phyloP scores from a whole-genome alignment of 2,329 filamentous ascomycete species.

The Botrytis tulipae region DNA sequence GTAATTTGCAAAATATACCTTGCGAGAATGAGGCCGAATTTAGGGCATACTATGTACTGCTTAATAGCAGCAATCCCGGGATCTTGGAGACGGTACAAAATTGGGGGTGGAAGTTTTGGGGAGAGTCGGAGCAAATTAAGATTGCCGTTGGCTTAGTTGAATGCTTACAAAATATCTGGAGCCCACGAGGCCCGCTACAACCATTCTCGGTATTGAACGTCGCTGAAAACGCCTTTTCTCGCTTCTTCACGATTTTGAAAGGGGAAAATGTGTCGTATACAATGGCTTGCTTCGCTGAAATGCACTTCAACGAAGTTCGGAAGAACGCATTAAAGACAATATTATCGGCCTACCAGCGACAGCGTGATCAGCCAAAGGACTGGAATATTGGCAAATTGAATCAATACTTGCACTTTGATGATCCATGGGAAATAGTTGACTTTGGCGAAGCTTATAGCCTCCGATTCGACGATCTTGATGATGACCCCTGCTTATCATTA shows the following conservation, averaged over 20 bases:
- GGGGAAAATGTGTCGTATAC: slow-evolving; percentile 60
- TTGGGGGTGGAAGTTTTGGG: slow-evolving; percentile 56
- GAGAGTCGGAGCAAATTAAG: slow-evolving; percentile 57
- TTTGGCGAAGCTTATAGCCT: slow-evolving; percentile 61
- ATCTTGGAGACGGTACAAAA: slow-evolving; percentile 54
- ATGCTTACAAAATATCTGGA: slow-evolving; percentile 56
- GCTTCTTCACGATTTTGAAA: slow-evolving; percentile 61
- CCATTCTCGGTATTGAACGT: slow-evolving; percentile 41
- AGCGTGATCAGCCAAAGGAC: slow-evolving; percentile 57
- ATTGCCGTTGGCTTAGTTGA: slow-evolving; percentile 61
- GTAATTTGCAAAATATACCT: slow-evolving; percentile 53
- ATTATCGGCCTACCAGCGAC: slow-evolving; percentile 54
- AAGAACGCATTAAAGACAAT: slow-evolving; percentile 57
- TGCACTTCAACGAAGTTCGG: slow-evolving; percentile 62
- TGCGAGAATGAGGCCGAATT: slow-evolving; percentile 67
- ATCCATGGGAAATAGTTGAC: slow-evolving; percentile 61
- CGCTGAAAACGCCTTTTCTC: slow-evolving; percentile 50
- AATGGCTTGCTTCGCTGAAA: slow-evolving; percentile 67
- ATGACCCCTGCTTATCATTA: slow-evolving; percentile 38
- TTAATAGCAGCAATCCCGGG: slow-evolving; percentile 58
- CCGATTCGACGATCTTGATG: slow-evolving; percentile 47
- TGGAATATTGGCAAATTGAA: slow-evolving; percentile 58
- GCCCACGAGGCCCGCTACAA: slow-evolving; percentile 56
- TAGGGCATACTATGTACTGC: slow-evolving; percentile 62
- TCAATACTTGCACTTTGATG: slow-evolving; percentile 63